Percentiles rank a stretch among this genome's conserved stretches.
These are phyloP conservation scores for Wickerhamomyces bovis DNA, from an alignment of 805 yeast species.

Conservation along the genomic window DNA sequence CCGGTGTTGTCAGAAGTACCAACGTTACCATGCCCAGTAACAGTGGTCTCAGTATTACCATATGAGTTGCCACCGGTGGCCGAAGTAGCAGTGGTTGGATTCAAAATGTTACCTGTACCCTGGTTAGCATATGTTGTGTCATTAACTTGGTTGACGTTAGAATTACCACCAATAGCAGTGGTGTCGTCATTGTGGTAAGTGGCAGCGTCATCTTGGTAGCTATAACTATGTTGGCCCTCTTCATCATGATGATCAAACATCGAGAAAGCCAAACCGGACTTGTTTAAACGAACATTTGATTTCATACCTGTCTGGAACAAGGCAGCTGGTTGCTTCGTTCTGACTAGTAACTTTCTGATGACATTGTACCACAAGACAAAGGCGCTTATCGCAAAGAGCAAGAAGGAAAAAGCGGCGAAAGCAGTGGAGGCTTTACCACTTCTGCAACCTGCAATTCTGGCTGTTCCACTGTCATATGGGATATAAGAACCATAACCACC, in stretches of 20 bases:
- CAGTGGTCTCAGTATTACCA: neutral
- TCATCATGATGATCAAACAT: conserved; percentile 2
- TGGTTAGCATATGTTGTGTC: neutral
- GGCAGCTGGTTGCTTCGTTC: neutral
- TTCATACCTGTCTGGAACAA: conserved; percentile 4
- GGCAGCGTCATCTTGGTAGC: neutral
- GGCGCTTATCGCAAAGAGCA: conserved; percentile 23
- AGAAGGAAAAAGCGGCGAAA: conserved; percentile 25
- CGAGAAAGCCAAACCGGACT: conserved; percentile 6
- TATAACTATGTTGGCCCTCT: conserved; percentile 2
- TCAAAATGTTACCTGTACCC: neutral
- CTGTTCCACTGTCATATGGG: conserved; percentile 12
- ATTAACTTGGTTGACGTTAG: neutral
- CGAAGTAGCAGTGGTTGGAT: neutral
- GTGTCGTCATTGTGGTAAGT: neutral
- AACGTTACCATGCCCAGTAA: neutral
- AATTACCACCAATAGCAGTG: neutral
- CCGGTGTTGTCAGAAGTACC: neutral
- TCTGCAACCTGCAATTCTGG: conserved; percentile 20
- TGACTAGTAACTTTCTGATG: conserved; percentile 14
- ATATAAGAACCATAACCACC: conserved; percentile 12
- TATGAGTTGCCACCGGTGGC: neutral
- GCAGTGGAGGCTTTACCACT: conserved; percentile 28
- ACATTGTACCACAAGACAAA: conserved; percentile 25
- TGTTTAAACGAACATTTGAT: conserved; percentile 3